Conservation (phyloP, 345 rosid genomes). For the Lumnitzera littorea region DNA sequence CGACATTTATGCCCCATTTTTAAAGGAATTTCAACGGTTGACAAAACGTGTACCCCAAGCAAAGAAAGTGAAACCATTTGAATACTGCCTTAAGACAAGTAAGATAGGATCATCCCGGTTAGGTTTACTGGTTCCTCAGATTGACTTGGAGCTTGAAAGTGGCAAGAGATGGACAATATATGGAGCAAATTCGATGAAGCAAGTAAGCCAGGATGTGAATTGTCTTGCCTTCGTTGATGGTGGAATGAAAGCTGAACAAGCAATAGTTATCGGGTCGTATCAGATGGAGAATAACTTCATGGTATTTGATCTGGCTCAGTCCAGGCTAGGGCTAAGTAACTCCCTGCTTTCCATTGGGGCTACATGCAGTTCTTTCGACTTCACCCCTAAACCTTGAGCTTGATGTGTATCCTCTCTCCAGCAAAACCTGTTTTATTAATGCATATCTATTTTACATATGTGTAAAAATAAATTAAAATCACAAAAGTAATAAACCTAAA, state of each 20-base stretch:
- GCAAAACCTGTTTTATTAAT: too few relatives aligned
- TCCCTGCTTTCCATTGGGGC: constrained; percentile 10
- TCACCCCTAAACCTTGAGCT: constrained; percentile 5
- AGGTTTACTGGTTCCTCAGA: constrained; percentile 19
- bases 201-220: constrained; percentile 20
- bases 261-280: constrained; percentile 30
- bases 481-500: too few relatives aligned
- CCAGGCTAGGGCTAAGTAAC: constrained; percentile 25
- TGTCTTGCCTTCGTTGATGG: constrained; percentile 34
- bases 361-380: constrained; percentile 6
- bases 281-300: constrained; percentile 35
- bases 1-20: constrained; percentile 19
- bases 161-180: constrained; percentile 25
- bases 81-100: constrained; percentile 19
- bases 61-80: constrained; percentile 20
- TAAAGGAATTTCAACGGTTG: constrained; percentile 14
- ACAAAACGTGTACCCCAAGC: constrained; percentile 20
- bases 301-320: constrained; percentile 26
- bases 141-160: constrained; percentile 18
- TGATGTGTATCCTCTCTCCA: too few relatives aligned
- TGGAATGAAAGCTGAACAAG: constrained; percentile 16
- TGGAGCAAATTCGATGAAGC: constrained; percentile 29
- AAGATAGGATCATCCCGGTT: constrained; percentile 3
- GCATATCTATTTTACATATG: too few relatives aligned
- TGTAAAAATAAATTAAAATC: too few relatives aligned